Percentiles rank a stretch among this genome's conserved stretches.
Evolutionary conservation across 2,329 filamentous ascomycete species (phyloP).

Genomic region (Paradendryphiella salina): DNA sequence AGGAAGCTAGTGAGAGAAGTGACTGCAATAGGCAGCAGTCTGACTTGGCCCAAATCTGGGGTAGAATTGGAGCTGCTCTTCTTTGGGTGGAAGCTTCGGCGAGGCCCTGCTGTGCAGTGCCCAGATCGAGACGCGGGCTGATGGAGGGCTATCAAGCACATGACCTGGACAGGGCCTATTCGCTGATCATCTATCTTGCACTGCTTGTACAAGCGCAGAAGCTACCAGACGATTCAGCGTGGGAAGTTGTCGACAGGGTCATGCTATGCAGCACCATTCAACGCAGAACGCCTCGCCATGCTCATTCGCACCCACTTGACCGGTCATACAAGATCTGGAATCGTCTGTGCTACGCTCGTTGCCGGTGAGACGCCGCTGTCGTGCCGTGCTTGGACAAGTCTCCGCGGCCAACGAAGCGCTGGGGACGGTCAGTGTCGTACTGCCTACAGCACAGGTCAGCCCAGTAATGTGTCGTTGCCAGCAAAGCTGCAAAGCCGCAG

Average conservation of each 20-base stretch:
- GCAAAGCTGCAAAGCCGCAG: no score
- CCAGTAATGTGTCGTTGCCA: background rate
- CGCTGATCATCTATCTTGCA: no score
- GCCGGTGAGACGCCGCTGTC: conserved; percentile 28
- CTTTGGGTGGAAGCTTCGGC: conserved; percentile 3
- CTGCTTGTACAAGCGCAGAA: no score
- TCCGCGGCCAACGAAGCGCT: conserved; percentile 13
- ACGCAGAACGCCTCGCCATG: conserved; percentile 14
- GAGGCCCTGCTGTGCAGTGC: background rate
- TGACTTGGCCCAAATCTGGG: conserved; percentile 27
- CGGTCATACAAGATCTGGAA: conserved; percentile 29
- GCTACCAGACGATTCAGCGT: no score
- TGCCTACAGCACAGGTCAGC: conserved; percentile 1
- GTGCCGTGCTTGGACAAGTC: conserved; percentile 2
- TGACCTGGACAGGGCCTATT: no score
- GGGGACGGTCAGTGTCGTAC: no score
- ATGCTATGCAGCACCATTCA: conserved; percentile 23
- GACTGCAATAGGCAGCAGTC: conserved; percentile 20
- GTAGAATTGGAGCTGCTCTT: conserved; percentile 10
- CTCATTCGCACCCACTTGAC: conserved; percentile 19
- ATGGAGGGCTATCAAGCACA: no score
- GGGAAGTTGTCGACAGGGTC: no score
- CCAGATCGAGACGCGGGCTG: no score
- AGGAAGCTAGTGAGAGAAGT: conserved; percentile 10
- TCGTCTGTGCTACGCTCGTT: conserved; percentile 23